Evolutionary conservation across 306 rosid species (phyloP).

Genomic region (Citrullus colocynthis): DNA sequence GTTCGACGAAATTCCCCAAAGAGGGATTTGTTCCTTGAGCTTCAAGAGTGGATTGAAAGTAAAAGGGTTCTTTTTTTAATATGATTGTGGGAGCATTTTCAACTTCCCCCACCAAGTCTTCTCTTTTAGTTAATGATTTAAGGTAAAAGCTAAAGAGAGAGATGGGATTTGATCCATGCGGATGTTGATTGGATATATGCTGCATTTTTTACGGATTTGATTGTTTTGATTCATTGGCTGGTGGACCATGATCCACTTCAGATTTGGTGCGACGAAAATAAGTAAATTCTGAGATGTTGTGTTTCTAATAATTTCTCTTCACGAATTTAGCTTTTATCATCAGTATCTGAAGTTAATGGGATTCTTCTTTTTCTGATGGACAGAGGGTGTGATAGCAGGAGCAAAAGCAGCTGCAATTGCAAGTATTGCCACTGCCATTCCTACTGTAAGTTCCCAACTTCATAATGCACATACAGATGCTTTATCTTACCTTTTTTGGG

Average conservation of each 20-base stretch:
- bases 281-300: neutral
- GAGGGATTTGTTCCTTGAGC: neutral
- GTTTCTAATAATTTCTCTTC: neutral
- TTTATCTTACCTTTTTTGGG: neutral
- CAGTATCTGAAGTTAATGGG: neutral
- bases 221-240: neutral
- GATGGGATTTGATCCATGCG: constrained; percentile 6
- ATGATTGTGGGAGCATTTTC: neutral
- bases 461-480: neutral
- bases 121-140: neutral
- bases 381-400: constrained; percentile 95
- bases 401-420: constrained; percentile 87
- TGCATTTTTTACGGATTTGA: neutral
- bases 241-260: constrained; percentile 8
- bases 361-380: neutral
- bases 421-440: constrained; percentile 80
- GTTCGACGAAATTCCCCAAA: neutral
- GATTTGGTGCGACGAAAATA: constrained; percentile 3
- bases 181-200: constrained; percentile 6
- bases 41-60: neutral
- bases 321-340: neutral
- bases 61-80: neutral
- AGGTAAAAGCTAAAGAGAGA: constrained; percentile 3
- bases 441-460: constrained; percentile 46
- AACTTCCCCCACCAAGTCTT: neutral